Evolutionary conservation across 345 rosid species (phyloP), one percentile per base, ranked within the genome.

Genomic region (Eucalyptus urophylla): DNA sequence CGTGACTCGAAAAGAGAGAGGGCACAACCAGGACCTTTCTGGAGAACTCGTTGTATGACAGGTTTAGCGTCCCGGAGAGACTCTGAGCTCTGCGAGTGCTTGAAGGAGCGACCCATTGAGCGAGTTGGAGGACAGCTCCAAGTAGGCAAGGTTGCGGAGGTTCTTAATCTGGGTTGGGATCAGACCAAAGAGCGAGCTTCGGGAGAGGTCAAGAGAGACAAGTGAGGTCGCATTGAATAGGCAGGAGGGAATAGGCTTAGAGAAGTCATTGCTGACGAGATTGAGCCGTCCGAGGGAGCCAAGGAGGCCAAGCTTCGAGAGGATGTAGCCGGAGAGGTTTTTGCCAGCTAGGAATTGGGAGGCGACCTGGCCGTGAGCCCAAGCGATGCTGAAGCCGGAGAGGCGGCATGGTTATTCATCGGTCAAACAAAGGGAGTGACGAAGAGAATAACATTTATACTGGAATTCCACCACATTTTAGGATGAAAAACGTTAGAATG

Each of bases 211-310:
- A 25, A 96, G 90, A 86, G 89, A 94, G 87, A 91, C 91, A 29
- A 98, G 98, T 17, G 98, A 93, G n/a, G 98, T 94, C 87, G 98
- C 99, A 51, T 95, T 95, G 88, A 98, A 94, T 47, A 98, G 95
- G 91, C 94, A 93, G 80, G 47, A 92, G 1, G 99, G 99, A 21
- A 97, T 90, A 4, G 99, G 93, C 21, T 99, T 99, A 29, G 88
- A 91, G 50, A 98, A 91, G 80, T 94, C 91, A 86, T 97, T 97
- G 88, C 88, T 90, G 86, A 94, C 97, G 90, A 98, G 56, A 1
- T 94, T 98, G 54, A 98, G 95, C 22, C 96, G 95, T 37, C 98
- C 94, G 90, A 96, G 99, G 5, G 98, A 40, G 43, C 43, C 6
- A 43, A 43, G 43, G 43, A 6, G 43, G 43, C 43, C 43, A 1